A percentile compares a stretch with the other conserved stretches of the same genome.
Conservation (phyloP, 768 basidiomycete genomes). For the Strobilomyces dryophilus region DNA sequence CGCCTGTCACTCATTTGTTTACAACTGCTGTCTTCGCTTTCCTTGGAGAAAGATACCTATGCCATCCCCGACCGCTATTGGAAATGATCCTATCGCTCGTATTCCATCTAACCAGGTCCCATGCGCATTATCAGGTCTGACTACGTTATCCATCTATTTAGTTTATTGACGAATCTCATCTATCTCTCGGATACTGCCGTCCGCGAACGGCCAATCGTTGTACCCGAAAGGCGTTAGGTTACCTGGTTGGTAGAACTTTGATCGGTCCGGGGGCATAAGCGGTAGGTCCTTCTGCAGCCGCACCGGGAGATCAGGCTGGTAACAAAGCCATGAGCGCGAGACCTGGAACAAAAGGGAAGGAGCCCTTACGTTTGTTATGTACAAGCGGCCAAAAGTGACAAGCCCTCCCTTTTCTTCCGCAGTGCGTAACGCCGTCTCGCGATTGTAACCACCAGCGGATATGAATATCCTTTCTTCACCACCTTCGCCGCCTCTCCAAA, state of each 20-base stretch:
- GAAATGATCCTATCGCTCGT: too few relatives aligned
- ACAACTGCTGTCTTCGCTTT: too few relatives aligned
- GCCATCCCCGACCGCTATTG: too few relatives aligned
- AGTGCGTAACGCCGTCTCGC: too few relatives aligned
- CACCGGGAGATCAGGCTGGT: constrained; percentile 31
- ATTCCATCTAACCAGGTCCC: too few relatives aligned
- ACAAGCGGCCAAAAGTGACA: not conserved
- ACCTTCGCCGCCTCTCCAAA: not conserved
- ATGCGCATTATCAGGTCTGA: too few relatives aligned
- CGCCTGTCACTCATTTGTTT: too few relatives aligned
- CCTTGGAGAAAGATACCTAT: too few relatives aligned
- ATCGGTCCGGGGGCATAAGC: constrained; percentile 2
- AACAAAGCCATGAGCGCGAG: not conserved
- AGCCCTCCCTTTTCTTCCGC: not conserved
- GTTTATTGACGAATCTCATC: not conserved
- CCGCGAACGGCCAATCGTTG: not conserved
- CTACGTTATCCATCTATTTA: too few relatives aligned
- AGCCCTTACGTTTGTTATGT: not conserved
- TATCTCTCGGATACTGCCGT: not conserved
- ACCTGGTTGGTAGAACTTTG: not conserved
- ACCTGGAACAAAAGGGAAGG: too few relatives aligned
- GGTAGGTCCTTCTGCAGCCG: constrained; percentile 22
- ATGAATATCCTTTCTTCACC: not conserved
- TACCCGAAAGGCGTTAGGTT: not conserved
- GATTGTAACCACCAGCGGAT: too few relatives aligned